Conservation (phyloP, 129 eudicot species). For the Lactuca sativa region DNA sequence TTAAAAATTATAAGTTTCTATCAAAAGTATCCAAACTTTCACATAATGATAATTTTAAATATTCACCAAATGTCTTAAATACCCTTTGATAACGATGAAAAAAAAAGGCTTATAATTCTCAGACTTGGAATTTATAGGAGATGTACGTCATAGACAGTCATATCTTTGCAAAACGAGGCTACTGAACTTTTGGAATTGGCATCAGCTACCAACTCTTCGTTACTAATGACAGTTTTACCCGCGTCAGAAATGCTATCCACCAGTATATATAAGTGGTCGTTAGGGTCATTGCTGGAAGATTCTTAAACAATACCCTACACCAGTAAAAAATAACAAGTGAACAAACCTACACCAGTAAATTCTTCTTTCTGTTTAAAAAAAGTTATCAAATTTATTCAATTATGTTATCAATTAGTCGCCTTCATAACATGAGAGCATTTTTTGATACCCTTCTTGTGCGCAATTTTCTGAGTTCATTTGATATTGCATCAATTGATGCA, state of each 20-base stretch:
- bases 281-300: conserved; percentile 50
- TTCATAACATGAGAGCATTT: no score
- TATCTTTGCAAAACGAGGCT: conserved; percentile 83
- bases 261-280: conserved; percentile 60
- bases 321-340: neutral
- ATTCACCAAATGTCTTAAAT: conserved; percentile 4
- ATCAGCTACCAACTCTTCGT: conserved; percentile 74
- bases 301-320: conserved; percentile 78
- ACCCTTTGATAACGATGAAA: neutral
- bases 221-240: conserved; percentile 48
- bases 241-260: conserved; percentile 56
- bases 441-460: no score
- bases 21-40: no score
- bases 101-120: no score
- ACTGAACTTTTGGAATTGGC: conserved; percentile 82
- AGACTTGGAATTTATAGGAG: neutral
- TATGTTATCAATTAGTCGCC: no score
- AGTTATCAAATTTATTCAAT: no score
- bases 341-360: no score
- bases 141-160: conserved; percentile 91
- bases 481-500: no score
- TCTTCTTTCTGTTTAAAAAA: no score
- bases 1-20: neutral
- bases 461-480: no score
- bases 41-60: no score